phyloP scores from a whole-genome alignment of 1,284 basidiomycete genomes.

The Exobasidium cylindrosporum region DNA sequence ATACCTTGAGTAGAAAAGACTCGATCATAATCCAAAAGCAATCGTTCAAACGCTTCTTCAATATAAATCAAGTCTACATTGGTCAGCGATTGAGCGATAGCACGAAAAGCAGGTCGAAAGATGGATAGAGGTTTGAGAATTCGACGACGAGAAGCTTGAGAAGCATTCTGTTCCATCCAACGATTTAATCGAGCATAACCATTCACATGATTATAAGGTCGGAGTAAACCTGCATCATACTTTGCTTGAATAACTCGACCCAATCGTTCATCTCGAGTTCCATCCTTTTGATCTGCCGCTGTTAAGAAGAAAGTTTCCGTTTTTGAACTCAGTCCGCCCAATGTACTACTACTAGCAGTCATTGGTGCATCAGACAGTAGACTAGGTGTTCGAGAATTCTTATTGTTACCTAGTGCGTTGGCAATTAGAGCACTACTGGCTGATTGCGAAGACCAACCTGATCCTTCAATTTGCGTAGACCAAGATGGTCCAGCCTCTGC shows the following conservation, averaged over 20 bases:
- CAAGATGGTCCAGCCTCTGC: neutral
- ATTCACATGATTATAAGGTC: slow-evolving; percentile 88
- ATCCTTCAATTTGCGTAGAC: neutral
- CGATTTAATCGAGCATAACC: slow-evolving; percentile 48
- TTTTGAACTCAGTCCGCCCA: slow-evolving; percentile 38
- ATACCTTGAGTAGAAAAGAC: slow-evolving; percentile 76
- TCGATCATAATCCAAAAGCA: slow-evolving; percentile 91
- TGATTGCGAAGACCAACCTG: neutral
- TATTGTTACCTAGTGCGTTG: neutral
- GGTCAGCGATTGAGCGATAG: slow-evolving; percentile 74
- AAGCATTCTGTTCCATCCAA: slow-evolving; percentile 84
- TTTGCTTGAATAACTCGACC: slow-evolving; percentile 91
- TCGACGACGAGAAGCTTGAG: slow-evolving; percentile 69
- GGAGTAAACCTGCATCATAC: slow-evolving; percentile 89
- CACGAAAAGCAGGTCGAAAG: slow-evolving; percentile 83
- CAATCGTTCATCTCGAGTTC: slow-evolving; percentile 83
- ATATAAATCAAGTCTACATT: slow-evolving; percentile 92
- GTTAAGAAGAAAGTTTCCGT: slow-evolving; percentile 83
- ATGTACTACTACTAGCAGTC: slow-evolving; percentile 25
- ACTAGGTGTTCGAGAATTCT: neutral
- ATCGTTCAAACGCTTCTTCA: slow-evolving; percentile 84
- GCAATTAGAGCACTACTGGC: neutral
- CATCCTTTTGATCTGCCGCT: slow-evolving; percentile 89
- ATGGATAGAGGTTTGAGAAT: slow-evolving; percentile 85
- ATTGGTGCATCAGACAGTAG: neutral